Conservation (phyloP, 306 rosid genomes). For the Prinsepia uniflora region DNA sequence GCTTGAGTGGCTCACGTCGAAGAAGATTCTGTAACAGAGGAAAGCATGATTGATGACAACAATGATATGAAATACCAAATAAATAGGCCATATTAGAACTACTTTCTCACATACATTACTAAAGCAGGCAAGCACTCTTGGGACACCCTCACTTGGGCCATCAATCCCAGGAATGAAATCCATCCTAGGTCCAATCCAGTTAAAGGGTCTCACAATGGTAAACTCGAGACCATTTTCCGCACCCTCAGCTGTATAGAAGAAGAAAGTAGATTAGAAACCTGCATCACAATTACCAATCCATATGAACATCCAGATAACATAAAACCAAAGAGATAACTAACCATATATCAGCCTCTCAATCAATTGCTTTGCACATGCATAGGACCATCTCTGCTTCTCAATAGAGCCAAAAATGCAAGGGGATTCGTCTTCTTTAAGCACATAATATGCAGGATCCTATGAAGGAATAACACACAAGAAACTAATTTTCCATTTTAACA, state of each 20-base stretch:
- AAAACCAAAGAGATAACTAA: conserved; percentile 21
- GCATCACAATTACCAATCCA: background rate
- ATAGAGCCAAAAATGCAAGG: conserved; percentile 93
- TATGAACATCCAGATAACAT: background rate
- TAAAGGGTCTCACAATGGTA: conserved; percentile 88
- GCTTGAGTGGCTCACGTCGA: conserved; percentile 89
- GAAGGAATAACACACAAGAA: conserved; percentile 18
- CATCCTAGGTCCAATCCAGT: conserved; percentile 97
- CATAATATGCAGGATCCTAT: conserved; percentile 78
- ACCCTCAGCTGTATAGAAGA: conserved; percentile 65
- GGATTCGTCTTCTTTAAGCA: conserved; percentile 73
- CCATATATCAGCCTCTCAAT: conserved; percentile 92
- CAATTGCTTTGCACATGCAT: conserved; percentile 93
- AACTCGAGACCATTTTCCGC: conserved; percentile 88
- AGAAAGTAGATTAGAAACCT: conserved; percentile 12
- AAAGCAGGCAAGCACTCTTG: conserved; percentile 91
- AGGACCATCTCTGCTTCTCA: conserved; percentile 96
- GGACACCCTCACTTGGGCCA: conserved; percentile 98
- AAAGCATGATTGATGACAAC: conserved; percentile 25
- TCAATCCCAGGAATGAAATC: conserved; percentile 97
- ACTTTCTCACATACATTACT: conserved; percentile 55
- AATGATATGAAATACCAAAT: background rate
- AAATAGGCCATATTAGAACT: background rate
- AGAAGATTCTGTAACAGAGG: conserved; percentile 65
- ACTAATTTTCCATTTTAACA: background rate